Evolutionary conservation across 2,329 filamentous ascomycete species (phyloP).

Genomic region (Calonectria hongkongensis): DNA sequence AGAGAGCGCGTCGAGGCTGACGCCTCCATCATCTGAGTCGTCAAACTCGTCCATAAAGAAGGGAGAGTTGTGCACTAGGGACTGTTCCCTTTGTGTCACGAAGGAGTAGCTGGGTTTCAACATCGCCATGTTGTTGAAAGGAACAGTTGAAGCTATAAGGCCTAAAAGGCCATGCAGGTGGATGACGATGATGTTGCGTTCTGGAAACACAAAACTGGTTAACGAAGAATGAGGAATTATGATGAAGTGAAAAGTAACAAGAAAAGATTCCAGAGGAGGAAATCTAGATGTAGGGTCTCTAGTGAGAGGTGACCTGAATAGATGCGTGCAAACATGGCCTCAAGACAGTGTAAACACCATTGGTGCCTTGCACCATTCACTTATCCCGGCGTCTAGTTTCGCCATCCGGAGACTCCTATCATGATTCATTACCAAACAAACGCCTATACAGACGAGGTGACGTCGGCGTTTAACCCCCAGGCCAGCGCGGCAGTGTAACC

Average conservation of each 20-base stretch:
- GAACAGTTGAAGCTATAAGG: no score
- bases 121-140: background rate
- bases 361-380: background rate
- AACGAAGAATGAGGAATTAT: background rate
- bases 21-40: conserved; percentile 12
- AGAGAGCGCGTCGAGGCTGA: background rate
- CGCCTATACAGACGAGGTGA: background rate
- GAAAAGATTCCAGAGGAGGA: background rate
- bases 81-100: background rate
- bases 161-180: background rate
- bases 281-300: no score
- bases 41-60: background rate
- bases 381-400: background rate
- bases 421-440: conserved; percentile 12
- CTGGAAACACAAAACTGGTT: background rate
- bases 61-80: no score
- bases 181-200: background rate
- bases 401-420: no score
- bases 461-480: background rate
- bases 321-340: background rate
- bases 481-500: background rate
- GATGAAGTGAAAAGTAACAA: background rate
- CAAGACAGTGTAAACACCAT: background rate
- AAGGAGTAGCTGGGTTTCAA: background rate
- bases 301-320: no score